Conservation (phyloP, 768 basidiomycete species). For the Russula earlei region DNA sequence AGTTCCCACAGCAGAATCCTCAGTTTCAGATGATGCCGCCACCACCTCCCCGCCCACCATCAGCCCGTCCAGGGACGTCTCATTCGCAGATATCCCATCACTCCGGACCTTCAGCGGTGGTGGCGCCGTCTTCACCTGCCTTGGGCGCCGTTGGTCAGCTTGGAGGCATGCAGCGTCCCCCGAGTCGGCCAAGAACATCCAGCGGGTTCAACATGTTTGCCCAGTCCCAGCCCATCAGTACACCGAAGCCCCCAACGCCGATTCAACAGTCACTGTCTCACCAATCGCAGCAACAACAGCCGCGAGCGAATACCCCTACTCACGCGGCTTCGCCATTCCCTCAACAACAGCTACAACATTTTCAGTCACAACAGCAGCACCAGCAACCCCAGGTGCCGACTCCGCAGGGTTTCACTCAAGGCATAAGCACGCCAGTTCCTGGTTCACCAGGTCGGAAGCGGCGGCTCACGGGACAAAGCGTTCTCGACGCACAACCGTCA, state of each 20-base stretch:
- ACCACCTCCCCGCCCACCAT: slow-evolving; percentile 19
- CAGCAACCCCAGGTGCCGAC: slow-evolving; percentile 2
- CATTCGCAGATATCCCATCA: slow-evolving; percentile 19
- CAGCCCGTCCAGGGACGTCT: slow-evolving; percentile 18
- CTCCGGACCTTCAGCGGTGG: neutral
- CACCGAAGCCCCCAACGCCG: slow-evolving; percentile 19
- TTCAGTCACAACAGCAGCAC: slow-evolving; percentile 7
- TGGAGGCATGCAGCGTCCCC: slow-evolving; percentile 23
- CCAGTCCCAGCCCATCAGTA: slow-evolving; percentile 15
- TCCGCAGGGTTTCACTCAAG: slow-evolving; percentile 11
- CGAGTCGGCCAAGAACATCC: slow-evolving; percentile 24
- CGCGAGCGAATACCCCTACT: slow-evolving; percentile 18
- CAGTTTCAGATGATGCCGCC: slow-evolving; percentile 21
- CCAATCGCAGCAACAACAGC: slow-evolving; percentile 25
- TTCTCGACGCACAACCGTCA: slow-evolving; percentile 9
- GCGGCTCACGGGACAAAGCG: slow-evolving; percentile 9
- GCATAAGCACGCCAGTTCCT: slow-evolving; percentile 7
- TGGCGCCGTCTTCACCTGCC: slow-evolving; percentile 13
- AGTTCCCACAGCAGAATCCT: slow-evolving; percentile 11
- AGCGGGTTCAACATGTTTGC: slow-evolving; percentile 20
- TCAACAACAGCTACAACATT: slow-evolving; percentile 12
- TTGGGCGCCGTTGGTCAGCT: slow-evolving; percentile 9
- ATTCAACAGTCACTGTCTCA: slow-evolving; percentile 26
- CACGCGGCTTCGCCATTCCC: slow-evolving; percentile 14
- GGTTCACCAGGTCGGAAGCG: slow-evolving; percentile 19